A percentile compares a stretch with the other conserved stretches of the same genome.
Conservation (phyloP, 805 yeast species). For the Lipomyces lipofer region DNA sequence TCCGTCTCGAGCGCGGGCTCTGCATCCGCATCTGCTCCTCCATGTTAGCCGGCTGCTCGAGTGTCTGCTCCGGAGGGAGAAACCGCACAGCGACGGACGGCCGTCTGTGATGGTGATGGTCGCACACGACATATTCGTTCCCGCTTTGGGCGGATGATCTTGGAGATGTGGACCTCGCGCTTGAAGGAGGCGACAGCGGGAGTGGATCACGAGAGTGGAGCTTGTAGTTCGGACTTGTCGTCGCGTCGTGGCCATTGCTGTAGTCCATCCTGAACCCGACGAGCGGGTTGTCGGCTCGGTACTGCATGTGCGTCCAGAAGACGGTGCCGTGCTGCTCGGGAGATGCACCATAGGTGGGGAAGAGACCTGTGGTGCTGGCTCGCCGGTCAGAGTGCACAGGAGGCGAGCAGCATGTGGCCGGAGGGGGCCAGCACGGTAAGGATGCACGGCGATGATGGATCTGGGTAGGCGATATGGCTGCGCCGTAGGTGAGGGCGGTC, state of each 20-base stretch:
- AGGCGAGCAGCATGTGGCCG: not conserved
- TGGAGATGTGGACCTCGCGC: not conserved
- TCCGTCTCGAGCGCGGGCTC: slow-evolving; percentile 11
- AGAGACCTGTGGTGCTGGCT: slow-evolving; percentile 1
- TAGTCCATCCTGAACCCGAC: not conserved
- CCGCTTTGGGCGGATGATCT: not conserved
- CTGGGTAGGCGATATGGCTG: slow-evolving; percentile 27
- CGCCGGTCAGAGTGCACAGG: slow-evolving; percentile 2
- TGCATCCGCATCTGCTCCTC: not conserved
- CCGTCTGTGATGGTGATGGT: slow-evolving; percentile 37
- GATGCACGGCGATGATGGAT: slow-evolving; percentile 22
- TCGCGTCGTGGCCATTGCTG: not conserved
- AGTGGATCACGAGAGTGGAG: not conserved
- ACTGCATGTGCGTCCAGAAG: slow-evolving; percentile 9
- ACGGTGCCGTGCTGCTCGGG: slow-evolving; percentile 19
- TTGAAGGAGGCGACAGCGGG: slow-evolving; percentile 5
- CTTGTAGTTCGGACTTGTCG: not conserved
- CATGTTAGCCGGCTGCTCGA: slow-evolving; percentile 12
- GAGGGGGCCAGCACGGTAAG: slow-evolving; percentile 13
- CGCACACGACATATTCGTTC: slow-evolving; percentile 20
- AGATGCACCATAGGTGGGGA: slow-evolving; percentile 18
- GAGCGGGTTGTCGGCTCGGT: not conserved
- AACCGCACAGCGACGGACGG: slow-evolving; percentile 36
- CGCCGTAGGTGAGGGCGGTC: slow-evolving; percentile 13
- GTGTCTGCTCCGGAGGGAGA: slow-evolving; percentile 20